Evolutionary conservation across 306 rosid genomes (phyloP).

Genomic region (Boehmeria nivea): DNA sequence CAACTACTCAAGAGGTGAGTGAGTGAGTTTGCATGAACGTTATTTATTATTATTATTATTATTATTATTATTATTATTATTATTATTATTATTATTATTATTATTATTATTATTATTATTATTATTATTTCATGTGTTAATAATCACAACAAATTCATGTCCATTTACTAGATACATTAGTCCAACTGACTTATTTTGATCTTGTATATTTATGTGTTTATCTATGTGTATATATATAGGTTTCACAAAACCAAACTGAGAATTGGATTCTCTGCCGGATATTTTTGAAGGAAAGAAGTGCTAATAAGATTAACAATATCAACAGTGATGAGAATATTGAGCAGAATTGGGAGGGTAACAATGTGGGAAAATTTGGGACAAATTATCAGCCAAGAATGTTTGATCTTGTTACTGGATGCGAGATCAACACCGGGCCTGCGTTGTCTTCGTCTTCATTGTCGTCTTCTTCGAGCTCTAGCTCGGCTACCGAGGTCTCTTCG

Average conservation of each 20-base stretch:
- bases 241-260: conserved; percentile 34
- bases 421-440: conserved; percentile 10
- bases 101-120: too few species aligned
- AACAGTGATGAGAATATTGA: background rate
- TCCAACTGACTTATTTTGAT: background rate
- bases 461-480: conserved; percentile 60
- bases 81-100: too few species aligned
- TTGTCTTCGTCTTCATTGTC: conserved; percentile 43
- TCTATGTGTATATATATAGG: conserved; percentile 28
- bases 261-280: conserved; percentile 79
- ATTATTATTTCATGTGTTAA: too few species aligned
- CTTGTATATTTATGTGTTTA: background rate
- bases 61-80: too few species aligned
- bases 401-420: conserved; percentile 37
- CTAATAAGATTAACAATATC: conserved; percentile 19
- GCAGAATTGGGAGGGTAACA: conserved; percentile 10
- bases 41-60: too few species aligned
- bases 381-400: conserved; percentile 31
- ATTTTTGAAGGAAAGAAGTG: conserved; percentile 43
- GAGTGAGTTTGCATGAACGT: background rate
- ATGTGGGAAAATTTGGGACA: conserved; percentile 4
- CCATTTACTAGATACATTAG: background rate
- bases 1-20: background rate
- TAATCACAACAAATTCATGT: too few species aligned
- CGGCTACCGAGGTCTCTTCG: conserved; percentile 44